A percentile compares a stretch with the other conserved stretches of the same genome.
Conservation (phyloP, 2,329 filamentous ascomycete genomes). For the Cladophialophora psammophila region DNA sequence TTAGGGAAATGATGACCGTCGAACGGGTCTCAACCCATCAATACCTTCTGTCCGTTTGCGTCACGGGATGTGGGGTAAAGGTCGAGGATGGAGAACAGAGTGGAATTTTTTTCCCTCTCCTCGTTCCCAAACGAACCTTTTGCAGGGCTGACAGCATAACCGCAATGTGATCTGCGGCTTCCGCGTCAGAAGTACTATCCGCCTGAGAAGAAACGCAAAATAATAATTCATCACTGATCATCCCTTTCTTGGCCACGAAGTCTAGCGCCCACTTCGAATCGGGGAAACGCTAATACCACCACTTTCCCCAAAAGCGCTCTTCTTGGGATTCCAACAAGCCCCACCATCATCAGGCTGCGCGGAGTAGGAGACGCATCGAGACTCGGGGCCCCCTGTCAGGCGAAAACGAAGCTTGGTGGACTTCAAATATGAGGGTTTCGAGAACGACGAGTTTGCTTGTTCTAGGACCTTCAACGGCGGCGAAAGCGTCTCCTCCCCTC, state of each 20-base stretch:
- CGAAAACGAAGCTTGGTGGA: neutral
- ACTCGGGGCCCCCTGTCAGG: neutral
- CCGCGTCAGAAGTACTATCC: neutral
- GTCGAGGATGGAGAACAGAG: neutral
- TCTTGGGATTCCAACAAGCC: neutral
- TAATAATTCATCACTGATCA: too few species aligned
- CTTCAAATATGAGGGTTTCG: neutral
- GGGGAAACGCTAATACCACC: conserved; percentile 6
- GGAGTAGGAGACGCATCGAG: neutral
- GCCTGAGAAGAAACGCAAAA: neutral
- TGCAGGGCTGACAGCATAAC: conserved; percentile 1
- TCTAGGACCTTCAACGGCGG: neutral
- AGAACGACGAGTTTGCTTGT: neutral
- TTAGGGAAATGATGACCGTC: neutral
- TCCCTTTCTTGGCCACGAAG: neutral
- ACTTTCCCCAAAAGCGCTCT: neutral
- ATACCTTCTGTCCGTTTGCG: neutral
- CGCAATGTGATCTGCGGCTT: neutral
- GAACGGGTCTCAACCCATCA: neutral
- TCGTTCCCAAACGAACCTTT: neutral
- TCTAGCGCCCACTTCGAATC: neutral
- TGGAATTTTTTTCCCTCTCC: neutral
- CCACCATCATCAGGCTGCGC: conserved; percentile 5
- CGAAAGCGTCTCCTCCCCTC: neutral
- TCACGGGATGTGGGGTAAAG: neutral